Base-by-base conservation (phyloP, 192 early-diverging fungal species). In the Endogone sp. region DNA sequence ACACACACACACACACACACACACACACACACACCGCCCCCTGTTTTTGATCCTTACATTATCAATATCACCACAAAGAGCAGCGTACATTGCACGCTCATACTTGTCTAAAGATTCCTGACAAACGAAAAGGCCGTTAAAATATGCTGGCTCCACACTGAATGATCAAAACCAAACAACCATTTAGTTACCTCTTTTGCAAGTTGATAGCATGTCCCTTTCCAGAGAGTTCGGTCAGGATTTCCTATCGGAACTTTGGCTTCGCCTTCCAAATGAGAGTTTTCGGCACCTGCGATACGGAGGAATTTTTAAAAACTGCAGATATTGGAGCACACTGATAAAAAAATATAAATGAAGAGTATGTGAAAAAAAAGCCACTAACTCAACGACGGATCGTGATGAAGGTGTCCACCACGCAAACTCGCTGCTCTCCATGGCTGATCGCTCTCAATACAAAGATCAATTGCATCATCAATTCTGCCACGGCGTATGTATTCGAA, bases 341-440 rank as follows among this genome's bases (percentile, higher is more conserved):
- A n/a, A n/a, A n/a, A n/a, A n/a, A n/a, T n/a, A 44, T 13, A 13
- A 44, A 44, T 44, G 37, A 44, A 44, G 4, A 13, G 37, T 8
- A 44, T 44, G 37, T 44, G 4, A 8, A 44, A 44, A 23, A 16
- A 28, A 44, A 28, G 2, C 4, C n/a, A 27, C 28, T 29, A 22
- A 68, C 66, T 66, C 24, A 55, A 29, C 59, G 56, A 66, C 0
- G 79, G 69, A 69, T 92, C 89, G 31, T 72, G 78, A 69, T 79
- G 86, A 10, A 87, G 69, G 6, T 85, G 62, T 3, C 83, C 84
- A 22, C 93, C 94, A 57, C 82, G 73, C 29, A 96, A 73, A 69
- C 85, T 88, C 2, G 94, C 94, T 8, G 93, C 91, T 29, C 86
- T 83, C 93, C 93, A 95, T 6, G 85, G 84, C 66, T 95, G 89